Evolutionary conservation across 306 rosid species (phyloP), one percentile per base, ranked within the genome.

Genomic region (Cajanus cajan): DNA sequence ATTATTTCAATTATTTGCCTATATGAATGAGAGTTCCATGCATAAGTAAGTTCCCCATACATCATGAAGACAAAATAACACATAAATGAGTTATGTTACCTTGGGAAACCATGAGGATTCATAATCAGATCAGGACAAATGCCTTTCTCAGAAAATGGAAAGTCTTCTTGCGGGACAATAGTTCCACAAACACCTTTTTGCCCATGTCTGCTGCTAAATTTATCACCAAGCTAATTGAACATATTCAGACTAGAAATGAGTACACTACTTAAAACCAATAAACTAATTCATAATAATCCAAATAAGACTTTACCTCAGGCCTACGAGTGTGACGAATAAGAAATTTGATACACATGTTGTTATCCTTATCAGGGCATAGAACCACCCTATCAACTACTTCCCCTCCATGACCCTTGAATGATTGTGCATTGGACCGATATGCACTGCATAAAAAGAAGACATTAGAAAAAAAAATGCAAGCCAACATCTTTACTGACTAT

Each of bases 81-180:
- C 4, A 34, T 40, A 57, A 68, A 74, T 81, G 21, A 64, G 64
- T 24, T 41, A 52, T 7, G 22, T 78, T 82, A 91, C 98, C 98
- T 95, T 24, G 98, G 97, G 83, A 95, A 95, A 75, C 98, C 98
- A 81, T 95, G 98, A 78, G 97, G 98, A 71, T 95, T 95, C 98
- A 95, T 95, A 62, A 95, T 95, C 76, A 95, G 82, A 85, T 95
- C 98, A 7, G 98, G 97, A 84, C 98, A 94, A 74, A 95, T 90
- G 88, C 98, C 98, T 80, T 92, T 90, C 85, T 95, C 98, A 45
- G 97, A 89, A 87, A 95, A 95, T 2, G 98, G 98, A 40, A 95
- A 92, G 80, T 95, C 98, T 84, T 95, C 98, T 87, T 95, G 98
- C 65, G 83, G 95, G 76, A 95, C 92, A 82, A 95, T 90, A 54